Evolutionary conservation across 2,329 filamentous ascomycete genomes (phyloP).

Genomic region (Trichophyton benhamiae): DNA sequence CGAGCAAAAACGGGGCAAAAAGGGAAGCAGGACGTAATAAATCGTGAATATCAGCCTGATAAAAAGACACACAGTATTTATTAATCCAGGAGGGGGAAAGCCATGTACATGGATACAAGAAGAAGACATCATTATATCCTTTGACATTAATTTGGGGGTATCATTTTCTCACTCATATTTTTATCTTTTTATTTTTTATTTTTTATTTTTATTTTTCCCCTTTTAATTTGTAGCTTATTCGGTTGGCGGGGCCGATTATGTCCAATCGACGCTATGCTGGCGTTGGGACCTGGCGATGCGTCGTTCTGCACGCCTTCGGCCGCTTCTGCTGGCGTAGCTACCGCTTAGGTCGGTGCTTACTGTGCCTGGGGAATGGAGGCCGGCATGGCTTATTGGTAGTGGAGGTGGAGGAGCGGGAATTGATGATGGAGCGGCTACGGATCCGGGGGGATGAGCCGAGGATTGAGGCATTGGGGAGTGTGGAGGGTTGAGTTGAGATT

Average conservation of each 20-base stretch:
- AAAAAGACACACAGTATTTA: background rate
- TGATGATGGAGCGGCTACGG: constrained; percentile 2
- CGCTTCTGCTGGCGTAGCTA: constrained; percentile 43
- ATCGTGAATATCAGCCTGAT: background rate
- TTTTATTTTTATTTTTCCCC: background rate
- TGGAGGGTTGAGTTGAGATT: background rate
- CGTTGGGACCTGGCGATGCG: constrained; percentile 36
- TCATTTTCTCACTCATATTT: background rate
- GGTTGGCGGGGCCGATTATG: background rate
- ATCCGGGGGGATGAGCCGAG: background rate
- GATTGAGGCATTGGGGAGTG: background rate
- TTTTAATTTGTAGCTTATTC: background rate
- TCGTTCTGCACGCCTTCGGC: constrained; percentile 42
- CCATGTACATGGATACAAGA: background rate
- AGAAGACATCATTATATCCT: background rate
- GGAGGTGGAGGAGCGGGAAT: constrained; percentile 21
- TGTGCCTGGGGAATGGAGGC: constrained; percentile 33
- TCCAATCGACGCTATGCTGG: constrained; percentile 37
- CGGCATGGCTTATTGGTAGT: constrained; percentile 15
- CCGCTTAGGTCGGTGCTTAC: constrained; percentile 39
- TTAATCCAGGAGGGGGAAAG: background rate
- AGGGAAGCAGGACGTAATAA: background rate
- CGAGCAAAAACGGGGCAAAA: background rate
- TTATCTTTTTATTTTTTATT: background rate
- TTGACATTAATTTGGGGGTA: background rate